Evolutionary conservation across 2,329 filamentous ascomycete species (phyloP), one percentile per base, ranked within the genome.

Genomic region (Dothidotthia symphoricarpi): DNA sequence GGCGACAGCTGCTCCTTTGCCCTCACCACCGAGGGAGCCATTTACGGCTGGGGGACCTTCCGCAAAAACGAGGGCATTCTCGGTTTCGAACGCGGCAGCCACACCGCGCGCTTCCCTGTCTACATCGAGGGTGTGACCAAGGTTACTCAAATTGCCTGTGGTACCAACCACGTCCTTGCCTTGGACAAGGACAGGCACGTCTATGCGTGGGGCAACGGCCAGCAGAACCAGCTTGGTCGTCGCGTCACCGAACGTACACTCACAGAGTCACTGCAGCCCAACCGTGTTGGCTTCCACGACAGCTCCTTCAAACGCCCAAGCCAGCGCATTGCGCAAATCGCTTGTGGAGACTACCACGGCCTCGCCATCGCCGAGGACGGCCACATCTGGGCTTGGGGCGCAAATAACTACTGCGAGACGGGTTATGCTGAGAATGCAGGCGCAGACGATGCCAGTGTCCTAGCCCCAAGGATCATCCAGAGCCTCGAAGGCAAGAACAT

Each of bases 21-120:
- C 8, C 74, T 93, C 24, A 91, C 87, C 9, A 78, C 82, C 30
- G 81, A 85, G 42, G 87, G 87, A 13, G 74, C 78, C 34, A 82
- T 93, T 19, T 93, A 88, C 57, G 86, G 86, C 42, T 93, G 87
- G 86, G 87, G 87, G 26, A 88, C 85, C 10, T 93, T 93, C 73
- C 75, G 85, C 54, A 78, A 77, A 59, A 82, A 82, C 53, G 79
- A 83, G 53, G 81, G 81, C 32, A 76, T 81, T 38, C 76, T 86
- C 24, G 82, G 82, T 31, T 85, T 85, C 62, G 75, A 73, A 35
- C 70, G 76, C 39, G 69, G 69, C 31, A 55, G 49, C 37, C 42
- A 62, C 25, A 61, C 59, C 10, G 61, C 65, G 10, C 51, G 54
- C 11, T 69, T 75, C 39, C 71, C 75, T 19, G 69, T 75, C 13